Conservation (phyloP, 495 filamentous ascomycete species). For the Chaetomium cochliodes region DNA sequence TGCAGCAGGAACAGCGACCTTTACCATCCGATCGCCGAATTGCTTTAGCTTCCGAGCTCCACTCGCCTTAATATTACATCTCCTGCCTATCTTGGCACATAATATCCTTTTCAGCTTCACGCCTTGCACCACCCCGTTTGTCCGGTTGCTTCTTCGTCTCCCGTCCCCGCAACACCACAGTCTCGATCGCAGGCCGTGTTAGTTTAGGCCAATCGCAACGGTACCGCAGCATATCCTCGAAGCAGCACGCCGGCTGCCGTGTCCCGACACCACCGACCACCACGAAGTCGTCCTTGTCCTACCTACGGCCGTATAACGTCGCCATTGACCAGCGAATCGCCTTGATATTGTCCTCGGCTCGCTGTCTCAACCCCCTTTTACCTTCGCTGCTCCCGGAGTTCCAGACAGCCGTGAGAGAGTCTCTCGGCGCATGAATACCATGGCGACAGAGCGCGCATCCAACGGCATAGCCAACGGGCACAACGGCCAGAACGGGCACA, state of each 20-base stretch:
- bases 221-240: background rate
- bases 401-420: background rate
- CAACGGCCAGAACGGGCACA: slow-evolving; percentile 31
- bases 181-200: background rate
- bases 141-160: background rate
- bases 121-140: background rate
- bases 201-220: background rate
- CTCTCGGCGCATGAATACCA: slow-evolving; percentile 5
- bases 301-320: slow-evolving; percentile 4
- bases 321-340: slow-evolving; percentile 7
- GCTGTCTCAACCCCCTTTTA: slow-evolving; percentile 4
- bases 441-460: slow-evolving; percentile 28
- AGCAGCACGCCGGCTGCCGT: slow-evolving; percentile 9
- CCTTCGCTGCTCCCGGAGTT: background rate
- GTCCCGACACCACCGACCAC: background rate
- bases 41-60: background rate
- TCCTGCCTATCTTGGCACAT: slow-evolving; percentile 10
- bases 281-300: slow-evolving; percentile 12
- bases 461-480: slow-evolving; percentile 19
- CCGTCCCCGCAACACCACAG: background rate
- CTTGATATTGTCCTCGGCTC: slow-evolving; percentile 22
- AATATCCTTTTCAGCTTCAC: slow-evolving; percentile 9
- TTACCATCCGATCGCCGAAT: background rate
- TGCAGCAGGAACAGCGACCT: background rate
- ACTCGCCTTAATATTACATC: slow-evolving; percentile 10